Evolutionary conservation across 2,329 filamentous ascomycete species (phyloP).

Genomic region (Fusarium nurragi): DNA sequence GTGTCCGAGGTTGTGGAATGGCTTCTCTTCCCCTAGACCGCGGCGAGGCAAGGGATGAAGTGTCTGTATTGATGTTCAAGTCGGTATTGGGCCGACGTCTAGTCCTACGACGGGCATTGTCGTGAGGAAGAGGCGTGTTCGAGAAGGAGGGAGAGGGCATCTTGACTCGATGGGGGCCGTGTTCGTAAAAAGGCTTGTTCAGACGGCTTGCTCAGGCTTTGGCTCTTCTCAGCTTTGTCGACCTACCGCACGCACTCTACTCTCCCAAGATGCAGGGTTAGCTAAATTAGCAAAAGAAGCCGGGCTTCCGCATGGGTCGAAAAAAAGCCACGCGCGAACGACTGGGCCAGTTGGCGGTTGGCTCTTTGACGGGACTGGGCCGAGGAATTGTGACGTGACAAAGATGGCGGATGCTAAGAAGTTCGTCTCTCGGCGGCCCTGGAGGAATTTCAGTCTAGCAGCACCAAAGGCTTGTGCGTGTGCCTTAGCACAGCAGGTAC

Average conservation of each 20-base stretch:
- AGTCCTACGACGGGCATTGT: constrained; percentile 42
- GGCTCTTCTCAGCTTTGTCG: constrained; percentile 6
- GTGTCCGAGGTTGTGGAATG: constrained; percentile 39
- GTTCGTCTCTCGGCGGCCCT: constrained; percentile 31
- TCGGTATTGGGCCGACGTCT: constrained; percentile 40
- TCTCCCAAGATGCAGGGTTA: constrained; percentile 29
- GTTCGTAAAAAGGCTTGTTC: constrained; percentile 34
- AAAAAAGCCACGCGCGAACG: constrained; percentile 39
- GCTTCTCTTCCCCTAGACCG: constrained; percentile 28
- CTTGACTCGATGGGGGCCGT: constrained; percentile 24
- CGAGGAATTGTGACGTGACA: constrained; percentile 44
- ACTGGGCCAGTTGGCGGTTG: constrained; percentile 35
- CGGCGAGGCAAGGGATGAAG: constrained; percentile 39
- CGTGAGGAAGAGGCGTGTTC: constrained; percentile 27
- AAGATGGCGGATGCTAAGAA: constrained; percentile 35
- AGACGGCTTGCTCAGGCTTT: constrained; percentile 6
- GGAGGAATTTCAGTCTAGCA: constrained; percentile 32
- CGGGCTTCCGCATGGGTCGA: constrained; percentile 35
- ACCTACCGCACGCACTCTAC: constrained; percentile 19
- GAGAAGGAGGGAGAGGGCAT: constrained; percentile 34
- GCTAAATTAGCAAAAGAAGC: constrained; percentile 30
- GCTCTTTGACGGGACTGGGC: constrained; percentile 27
- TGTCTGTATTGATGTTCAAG: constrained; percentile 41
- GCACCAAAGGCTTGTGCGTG: not conserved
- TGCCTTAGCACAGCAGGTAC: not conserved